Base-by-base conservation (phyloP, 2,329 filamentous ascomycete species). In the Hymenoscyphus occultus region DNA sequence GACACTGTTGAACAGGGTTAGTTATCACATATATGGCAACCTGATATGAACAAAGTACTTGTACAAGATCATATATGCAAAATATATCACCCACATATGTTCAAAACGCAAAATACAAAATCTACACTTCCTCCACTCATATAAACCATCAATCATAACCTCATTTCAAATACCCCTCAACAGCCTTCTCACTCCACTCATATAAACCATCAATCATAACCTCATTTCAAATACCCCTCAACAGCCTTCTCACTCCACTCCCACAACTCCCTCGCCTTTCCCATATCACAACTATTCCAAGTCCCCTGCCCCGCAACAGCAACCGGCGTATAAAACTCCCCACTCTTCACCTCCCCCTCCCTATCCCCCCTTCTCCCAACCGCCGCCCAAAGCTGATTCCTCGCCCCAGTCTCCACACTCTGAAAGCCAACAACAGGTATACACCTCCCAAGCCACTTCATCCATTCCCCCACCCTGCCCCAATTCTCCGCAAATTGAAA, bases 371-470 rank as follows among this genome's bases (percentile, higher is more conserved):
- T 63, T 16, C 13, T 22, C 22, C 60, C 65, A 1, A 77, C 78
- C 2, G 74, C 76, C 3, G 77, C 77, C 78, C 80, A 82, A 12
- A 81, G 69, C 68, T 78, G 76, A 63, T 74, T 78, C 59, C 76
- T 74, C 16, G 74, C 73, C 2, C 79, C 79, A 64, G 79, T 70
- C 45, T 78, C 73, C 1, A 76, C 74, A 16, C 66, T 62, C 59
- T 60, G 35, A 28, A 59, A 67, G 2, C 60, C 57, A n/a, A 65
- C 42, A 35, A 64, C 45, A 13, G 62, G 62, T 40, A 64, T 45
- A 32, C 39, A 32, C 14, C 45, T 59, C 10, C 39, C 58, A 5
- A 35, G 7, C 6, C 9, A 9, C 7, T 40, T 48, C 10, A 58
- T 6, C 61, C 56, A 59, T 32, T 62, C 60, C 28, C 39, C 59